Conservation (phyloP, 2,329 filamentous ascomycete genomes). For the Cladosporium cucumerinum region DNA sequence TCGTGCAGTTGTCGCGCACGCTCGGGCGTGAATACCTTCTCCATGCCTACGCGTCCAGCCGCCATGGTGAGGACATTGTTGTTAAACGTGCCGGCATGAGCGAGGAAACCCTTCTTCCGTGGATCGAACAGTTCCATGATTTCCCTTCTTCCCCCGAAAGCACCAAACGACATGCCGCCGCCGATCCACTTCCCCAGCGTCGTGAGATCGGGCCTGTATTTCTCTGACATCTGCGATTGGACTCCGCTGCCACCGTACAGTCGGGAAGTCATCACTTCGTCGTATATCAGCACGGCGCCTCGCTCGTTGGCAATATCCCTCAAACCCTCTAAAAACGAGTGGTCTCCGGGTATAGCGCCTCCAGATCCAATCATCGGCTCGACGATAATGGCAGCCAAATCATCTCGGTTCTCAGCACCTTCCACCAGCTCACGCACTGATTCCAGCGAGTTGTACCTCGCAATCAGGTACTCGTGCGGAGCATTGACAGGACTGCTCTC, state of each 20-base stretch:
- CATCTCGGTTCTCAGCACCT: slow-evolving; percentile 27
- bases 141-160: slow-evolving; percentile 59
- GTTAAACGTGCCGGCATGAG: slow-evolving; percentile 65
- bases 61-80: slow-evolving; percentile 63
- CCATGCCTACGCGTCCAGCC: slow-evolving; percentile 47
- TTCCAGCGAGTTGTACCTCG: slow-evolving; percentile 58
- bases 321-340: slow-evolving; percentile 53
- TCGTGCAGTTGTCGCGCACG: slow-evolving; percentile 31
- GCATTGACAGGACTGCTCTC: slow-evolving; percentile 34
- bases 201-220: slow-evolving; percentile 57
- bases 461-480: slow-evolving; percentile 56
- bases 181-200: slow-evolving; percentile 66
- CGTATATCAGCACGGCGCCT: slow-evolving; percentile 61
- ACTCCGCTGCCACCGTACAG: slow-evolving; percentile 49
- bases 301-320: slow-evolving; percentile 47
- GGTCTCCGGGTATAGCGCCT: slow-evolving; percentile 53
- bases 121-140: slow-evolving; percentile 61
- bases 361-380: slow-evolving; percentile 65
- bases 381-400: slow-evolving; percentile 61
- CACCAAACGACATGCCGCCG: slow-evolving; percentile 64
- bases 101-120: slow-evolving; percentile 38
- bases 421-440: slow-evolving; percentile 45
- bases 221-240: slow-evolving; percentile 40
- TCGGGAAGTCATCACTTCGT: slow-evolving; percentile 69
- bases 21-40: slow-evolving; percentile 37